Base-by-base conservation (phyloP, 2,329 filamentous ascomycete species). In the Didymella arachidicola region DNA sequence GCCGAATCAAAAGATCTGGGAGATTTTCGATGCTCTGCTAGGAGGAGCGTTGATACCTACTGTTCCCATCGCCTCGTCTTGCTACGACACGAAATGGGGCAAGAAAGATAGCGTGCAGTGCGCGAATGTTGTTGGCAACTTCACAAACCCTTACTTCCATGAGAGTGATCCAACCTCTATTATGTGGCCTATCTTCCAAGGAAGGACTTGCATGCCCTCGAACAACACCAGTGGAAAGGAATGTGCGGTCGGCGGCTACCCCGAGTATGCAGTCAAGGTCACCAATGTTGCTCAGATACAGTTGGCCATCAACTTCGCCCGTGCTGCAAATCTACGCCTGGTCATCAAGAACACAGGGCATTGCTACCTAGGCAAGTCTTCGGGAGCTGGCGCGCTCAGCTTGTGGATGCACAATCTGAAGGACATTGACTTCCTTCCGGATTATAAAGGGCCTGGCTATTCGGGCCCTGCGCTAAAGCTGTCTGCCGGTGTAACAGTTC, bases 131-230 rank as follows among this genome's bases (percentile, higher is more conserved):
- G 41, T 48, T 4, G 42, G 43, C 3, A 62, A 53, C 32, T 69
- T 61, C 47, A 61, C 53, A 7, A 59, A 52, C 16, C 53, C 63
- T 6, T 27, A 41, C 3, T 58, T 62, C n/a, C 57, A 42, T 11
- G 59, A 49, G 42, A 59, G 48, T 22, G 49, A 65, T 27, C 62
- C 64, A 14, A 65, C 63, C 1, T 67, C 60, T 3, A 61, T 63
- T n/a, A 63, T 63, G 47, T 62, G 49, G 32, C 62, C 63, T 14
- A 58, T 67, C 19, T 68, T 60, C 53, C 54, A 66, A 45, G 66
- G 66, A 16, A 42, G 53, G 25, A 65, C 64, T 18, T 67, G 66
- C 39, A 52, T 68, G 38, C 55, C 62, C 2, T 46, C 36, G 10
- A 53, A 57, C 25, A 50, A 43, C 41, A 48, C 57, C 12, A 30